These are phyloP conservation scores for Inonotus obliquus DNA, from an alignment of 1,284 basidiomycete species.

Conservation along the genomic window DNA sequence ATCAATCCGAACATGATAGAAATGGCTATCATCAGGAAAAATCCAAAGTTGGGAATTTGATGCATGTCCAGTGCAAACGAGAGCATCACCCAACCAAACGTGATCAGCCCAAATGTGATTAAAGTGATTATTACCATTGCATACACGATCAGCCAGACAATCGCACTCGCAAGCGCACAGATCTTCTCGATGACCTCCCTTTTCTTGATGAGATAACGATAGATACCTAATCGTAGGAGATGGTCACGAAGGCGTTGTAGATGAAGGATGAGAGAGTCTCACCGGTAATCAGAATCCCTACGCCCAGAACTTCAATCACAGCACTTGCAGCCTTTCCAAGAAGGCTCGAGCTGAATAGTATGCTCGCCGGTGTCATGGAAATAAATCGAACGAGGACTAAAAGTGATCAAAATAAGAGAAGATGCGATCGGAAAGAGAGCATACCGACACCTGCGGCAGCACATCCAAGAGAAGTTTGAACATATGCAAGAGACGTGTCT, in stretches of 20 bases:
- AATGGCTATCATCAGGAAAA: too few relatives aligned
- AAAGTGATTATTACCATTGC: not conserved
- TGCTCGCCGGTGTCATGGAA: not conserved
- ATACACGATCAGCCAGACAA: conserved; percentile 1
- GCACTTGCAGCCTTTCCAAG: conserved; percentile 5
- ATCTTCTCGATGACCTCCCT: conserved; percentile 9
- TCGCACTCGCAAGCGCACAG: conserved; percentile 6
- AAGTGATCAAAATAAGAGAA: not conserved
- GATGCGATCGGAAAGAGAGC: not conserved
- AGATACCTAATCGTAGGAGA: not conserved
- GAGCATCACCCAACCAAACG: conserved; percentile 12
- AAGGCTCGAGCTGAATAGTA: not conserved
- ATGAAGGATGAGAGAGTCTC: not conserved
- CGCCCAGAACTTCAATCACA: conserved; percentile 1
- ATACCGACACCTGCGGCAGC: conserved; percentile 35
- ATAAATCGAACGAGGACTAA: conserved; percentile 14
- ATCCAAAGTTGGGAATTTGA: too few relatives aligned
- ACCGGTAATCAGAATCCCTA: conserved; percentile 12
- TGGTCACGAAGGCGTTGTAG: not conserved
- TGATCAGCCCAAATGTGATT: too few relatives aligned
- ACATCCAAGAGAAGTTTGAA: conserved; percentile 44
- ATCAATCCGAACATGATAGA: too few relatives aligned
- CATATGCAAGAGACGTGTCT: conserved; percentile 45
- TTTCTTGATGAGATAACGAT: conserved; percentile 11
- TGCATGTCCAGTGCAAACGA: not conserved